Percentiles rank a stretch among this genome's conserved stretches.
These are phyloP conservation scores for Monilinia laxa DNA, from an alignment of 2,329 filamentous ascomycete genomes.

Conservation along the genomic window DNA sequence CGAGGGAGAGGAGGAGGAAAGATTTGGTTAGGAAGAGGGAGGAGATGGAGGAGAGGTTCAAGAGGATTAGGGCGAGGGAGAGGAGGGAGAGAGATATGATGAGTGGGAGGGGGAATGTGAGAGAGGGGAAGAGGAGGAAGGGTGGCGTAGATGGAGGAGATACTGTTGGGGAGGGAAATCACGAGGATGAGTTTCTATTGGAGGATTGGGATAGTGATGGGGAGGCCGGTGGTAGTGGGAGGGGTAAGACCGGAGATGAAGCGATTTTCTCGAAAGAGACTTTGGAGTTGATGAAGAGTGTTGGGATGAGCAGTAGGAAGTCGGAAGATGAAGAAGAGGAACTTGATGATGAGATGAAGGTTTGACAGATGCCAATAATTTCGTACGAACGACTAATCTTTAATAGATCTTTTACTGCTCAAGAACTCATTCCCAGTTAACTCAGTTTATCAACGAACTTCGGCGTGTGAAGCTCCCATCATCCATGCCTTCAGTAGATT, in stretches of 20 bases:
- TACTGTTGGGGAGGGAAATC: conserved; percentile 37
- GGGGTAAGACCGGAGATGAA: conserved; percentile 36
- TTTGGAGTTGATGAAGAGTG: conserved; percentile 60
- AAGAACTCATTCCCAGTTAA: conserved; percentile 70
- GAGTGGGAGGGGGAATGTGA: conserved; percentile 45
- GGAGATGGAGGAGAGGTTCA: conserved; percentile 59
- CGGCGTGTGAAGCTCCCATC: conserved; percentile 62
- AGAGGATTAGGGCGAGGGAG: conserved; percentile 57
- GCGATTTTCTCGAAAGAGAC: conserved; percentile 59
- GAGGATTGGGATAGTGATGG: conserved; percentile 68
- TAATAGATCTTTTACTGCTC: conserved; percentile 66
- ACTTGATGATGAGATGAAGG: conserved; percentile 57
- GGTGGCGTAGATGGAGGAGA: conserved; percentile 26
- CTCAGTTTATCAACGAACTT: conserved; percentile 68
- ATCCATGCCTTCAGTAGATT: conserved; percentile 48
- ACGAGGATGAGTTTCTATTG: conserved; percentile 59
- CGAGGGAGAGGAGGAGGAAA: conserved; percentile 54
- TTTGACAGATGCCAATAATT: conserved; percentile 23
- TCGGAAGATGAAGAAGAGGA: conserved; percentile 50
- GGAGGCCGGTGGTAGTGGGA: conserved; percentile 44
- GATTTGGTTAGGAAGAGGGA: conserved; percentile 55
- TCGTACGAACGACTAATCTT: conserved; percentile 21
- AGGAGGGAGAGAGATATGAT: conserved; percentile 51
- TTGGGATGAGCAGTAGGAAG: conserved; percentile 43
- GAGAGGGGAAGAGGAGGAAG: conserved; percentile 49